Evolutionary conservation across 805 yeast genomes (phyloP).

Genomic region (Groenewaldozyma tartarivorans): DNA sequence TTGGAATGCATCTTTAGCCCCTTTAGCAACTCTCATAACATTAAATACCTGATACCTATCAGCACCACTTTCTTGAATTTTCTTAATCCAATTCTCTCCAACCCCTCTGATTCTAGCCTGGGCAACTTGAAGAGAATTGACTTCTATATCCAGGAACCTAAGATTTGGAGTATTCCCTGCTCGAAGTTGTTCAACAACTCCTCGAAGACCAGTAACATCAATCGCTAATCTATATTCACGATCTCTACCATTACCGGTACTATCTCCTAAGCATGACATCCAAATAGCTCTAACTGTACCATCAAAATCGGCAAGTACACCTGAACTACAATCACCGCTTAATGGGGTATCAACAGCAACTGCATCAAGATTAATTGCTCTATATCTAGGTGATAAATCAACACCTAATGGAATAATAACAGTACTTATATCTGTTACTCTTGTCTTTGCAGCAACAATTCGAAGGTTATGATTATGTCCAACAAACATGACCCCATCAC

Average conservation of each 20-base stretch:
- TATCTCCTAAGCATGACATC: slow-evolving; percentile 76
- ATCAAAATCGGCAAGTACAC: slow-evolving; percentile 64
- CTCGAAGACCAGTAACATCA: slow-evolving; percentile 56
- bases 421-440: slow-evolving; percentile 67
- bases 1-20: slow-evolving; percentile 24
- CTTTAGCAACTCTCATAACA: slow-evolving; percentile 55
- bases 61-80: slow-evolving; percentile 50
- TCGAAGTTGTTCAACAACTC: slow-evolving; percentile 47
- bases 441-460: slow-evolving; percentile 63
- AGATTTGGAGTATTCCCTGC: slow-evolving; percentile 36
- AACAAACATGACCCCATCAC: slow-evolving; percentile 67
- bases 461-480: slow-evolving; percentile 70
- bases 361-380: slow-evolving; percentile 77
- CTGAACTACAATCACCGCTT: slow-evolving; percentile 68
- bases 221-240: slow-evolving; percentile 64
- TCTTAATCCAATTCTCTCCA: slow-evolving; percentile 69
- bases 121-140: slow-evolving; percentile 54
- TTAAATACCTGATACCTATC: slow-evolving; percentile 67
- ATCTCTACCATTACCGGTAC: slow-evolving; percentile 45
- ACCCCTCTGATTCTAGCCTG: slow-evolving; percentile 84
- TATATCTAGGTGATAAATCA: slow-evolving; percentile 58
- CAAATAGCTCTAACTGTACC: slow-evolving; percentile 80
- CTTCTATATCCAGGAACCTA: slow-evolving; percentile 71
- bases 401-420: slow-evolving; percentile 62
- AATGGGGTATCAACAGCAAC: slow-evolving; percentile 63